These are phyloP conservation scores for Emmonsiellopsis sp. DNA, from an alignment of 2,329 filamentous ascomycete genomes.

Conservation along the genomic window DNA sequence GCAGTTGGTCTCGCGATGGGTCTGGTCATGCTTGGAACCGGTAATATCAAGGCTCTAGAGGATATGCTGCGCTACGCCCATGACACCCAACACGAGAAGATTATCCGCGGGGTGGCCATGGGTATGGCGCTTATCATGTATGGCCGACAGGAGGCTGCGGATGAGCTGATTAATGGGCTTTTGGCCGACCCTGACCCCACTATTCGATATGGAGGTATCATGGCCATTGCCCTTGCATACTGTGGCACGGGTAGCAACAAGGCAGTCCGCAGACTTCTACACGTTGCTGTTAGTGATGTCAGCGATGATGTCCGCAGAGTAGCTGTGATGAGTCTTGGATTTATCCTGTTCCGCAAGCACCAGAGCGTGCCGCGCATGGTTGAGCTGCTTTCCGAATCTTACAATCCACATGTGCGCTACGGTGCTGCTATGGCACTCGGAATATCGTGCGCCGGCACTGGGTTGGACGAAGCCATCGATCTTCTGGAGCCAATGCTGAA, in stretches of 20 bases:
- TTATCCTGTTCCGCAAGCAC: slow-evolving; percentile 96
- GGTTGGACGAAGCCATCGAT: slow-evolving; percentile 91
- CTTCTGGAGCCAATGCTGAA: slow-evolving; percentile 98
- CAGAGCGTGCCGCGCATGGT: slow-evolving; percentile 98
- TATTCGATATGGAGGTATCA: slow-evolving; percentile 90
- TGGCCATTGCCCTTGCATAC: slow-evolving; percentile 97
- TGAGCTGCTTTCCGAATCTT: slow-evolving; percentile 92
- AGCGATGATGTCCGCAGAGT: slow-evolving; percentile 94
- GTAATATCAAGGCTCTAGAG: slow-evolving; percentile 83
- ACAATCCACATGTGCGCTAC: slow-evolving; percentile 97
- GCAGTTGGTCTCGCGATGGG: slow-evolving; percentile 94
- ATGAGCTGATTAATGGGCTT: slow-evolving; percentile 87
- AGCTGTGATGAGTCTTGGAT: slow-evolving; percentile 94
- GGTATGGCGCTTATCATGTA: slow-evolving; percentile 99
- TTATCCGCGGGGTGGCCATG: slow-evolving; percentile 85
- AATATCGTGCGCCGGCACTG: slow-evolving; percentile 94
- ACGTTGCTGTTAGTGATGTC: slow-evolving; percentile 94
- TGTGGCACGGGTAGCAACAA: slow-evolving; percentile 98
- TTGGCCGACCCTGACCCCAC: slow-evolving; percentile 90
- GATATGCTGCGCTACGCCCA: slow-evolving; percentile 98
- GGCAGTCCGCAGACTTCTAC: slow-evolving; percentile 88
- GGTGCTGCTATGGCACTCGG: slow-evolving; percentile 97
- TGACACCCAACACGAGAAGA: slow-evolving; percentile 98
- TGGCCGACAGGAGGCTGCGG: slow-evolving; percentile 84
- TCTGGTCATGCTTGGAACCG: slow-evolving; percentile 96